Base-by-base conservation (phyloP, 2,329 filamentous ascomycete species). In the Pyrenophora graminea region DNA sequence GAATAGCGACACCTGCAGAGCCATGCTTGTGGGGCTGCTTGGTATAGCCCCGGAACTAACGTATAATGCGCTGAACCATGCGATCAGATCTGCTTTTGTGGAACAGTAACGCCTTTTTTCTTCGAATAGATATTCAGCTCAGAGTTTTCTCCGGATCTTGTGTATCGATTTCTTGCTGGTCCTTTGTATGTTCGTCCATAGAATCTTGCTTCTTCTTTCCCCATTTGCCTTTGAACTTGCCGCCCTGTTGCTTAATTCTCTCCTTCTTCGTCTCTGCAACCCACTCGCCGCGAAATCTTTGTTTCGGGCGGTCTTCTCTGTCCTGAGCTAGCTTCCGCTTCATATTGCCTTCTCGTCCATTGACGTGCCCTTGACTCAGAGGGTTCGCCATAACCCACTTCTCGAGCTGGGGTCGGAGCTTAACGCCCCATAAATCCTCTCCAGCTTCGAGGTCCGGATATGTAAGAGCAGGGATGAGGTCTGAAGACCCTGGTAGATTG, bases 241-340 rank as follows among this genome's bases (percentile, higher is more conserved):
- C 63, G 10, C 63, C 63, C 45, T 69, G 66, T 40, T 70, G 67
- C 47, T 60, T 61, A 6, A 68, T 66, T 18, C 67, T 58, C 31
- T 66, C 67, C 47, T 56, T 53, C 46, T 66, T 68, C 4, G 63
- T 67, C 1, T 56, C 55, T 2, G 64, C 66, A 3, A 66, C 44
- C 57, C 56, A 67, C n/a, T 58, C 67, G 1, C 67, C 67, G 12
- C 66, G 58, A 33, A 70, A 70, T 12, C 66, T 53, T 32, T 69
- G 67, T 27, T 45, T 62, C 0, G 57, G 59, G 30, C 48, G 58
- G 6, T 33, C 21, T 9, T 48, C 49, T 21, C 56, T 53, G 13
- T 61, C 58, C 9, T 48, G 47, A 6, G 42, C 55, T 6, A 58
- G 39, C 25, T 41, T 57, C 5, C 44, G 47, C 45, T 55, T 63